Evolutionary conservation across 2,329 filamentous ascomycete genomes (phyloP), one percentile per base, ranked within the genome.

Genomic region (Aspergillus sp.): DNA sequence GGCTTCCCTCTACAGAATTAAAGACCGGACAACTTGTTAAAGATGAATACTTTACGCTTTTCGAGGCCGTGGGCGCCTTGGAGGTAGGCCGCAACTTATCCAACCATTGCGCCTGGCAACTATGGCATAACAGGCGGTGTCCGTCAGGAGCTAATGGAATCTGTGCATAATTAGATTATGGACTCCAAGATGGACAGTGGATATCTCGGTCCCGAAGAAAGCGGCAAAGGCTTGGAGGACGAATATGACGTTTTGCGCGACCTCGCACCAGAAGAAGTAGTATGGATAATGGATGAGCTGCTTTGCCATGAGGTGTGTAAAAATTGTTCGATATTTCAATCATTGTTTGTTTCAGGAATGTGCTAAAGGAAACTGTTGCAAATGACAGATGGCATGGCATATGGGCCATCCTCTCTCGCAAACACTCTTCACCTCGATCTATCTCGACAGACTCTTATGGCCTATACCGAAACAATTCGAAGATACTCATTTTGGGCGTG

Each of bases 131-230:
- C 26, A 30, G 26, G 26, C 11, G 12, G 13, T 22, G 49, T 42
- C n/a, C 42, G 5, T 24, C 44, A 13, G n/a, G 26, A 30, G 6
- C 36, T 57, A 48, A 57, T 15, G 20, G n/a, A 18, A 42, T 36
- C 20, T 52, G 13, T 36, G 13, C 39, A 20, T 34, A 39, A 5
- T 7, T 68, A 99, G 95, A 96, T 99, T 66, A 97, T 97, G 91
- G 95, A 99, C 70, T 88, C 90, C 1, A 99, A 98, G 76, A 99
- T 99, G 95, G 95, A 99, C 74, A 97, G 91, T 70, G 95, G 95
- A 26, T 92, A 89, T 63, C 80, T 96, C 6, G 82, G 85, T 18
- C 85, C 89, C 7, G 89, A 88, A 30, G 91, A 96, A 68, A 73
- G 70, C 39, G 68, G 66, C 57, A 62, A 74, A 56, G 86, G 87